A percentile compares a stretch with the other conserved stretches of the same genome.
Conservation (phyloP, 2,329 filamentous ascomycete genomes). For the Raffaelea albimanens region DNA sequence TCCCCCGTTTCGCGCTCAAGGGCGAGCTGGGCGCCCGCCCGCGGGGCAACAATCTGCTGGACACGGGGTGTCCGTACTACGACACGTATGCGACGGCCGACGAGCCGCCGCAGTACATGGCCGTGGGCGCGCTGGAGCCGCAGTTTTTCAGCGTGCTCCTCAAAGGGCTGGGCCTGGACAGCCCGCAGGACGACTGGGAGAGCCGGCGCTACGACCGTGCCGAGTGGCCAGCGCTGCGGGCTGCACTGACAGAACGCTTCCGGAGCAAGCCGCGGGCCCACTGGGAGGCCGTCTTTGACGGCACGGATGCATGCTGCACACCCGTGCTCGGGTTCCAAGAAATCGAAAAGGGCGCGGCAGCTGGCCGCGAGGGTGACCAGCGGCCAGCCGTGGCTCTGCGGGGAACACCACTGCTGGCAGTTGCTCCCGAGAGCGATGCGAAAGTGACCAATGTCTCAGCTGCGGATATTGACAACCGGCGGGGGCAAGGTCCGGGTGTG, state of each 20-base stretch:
- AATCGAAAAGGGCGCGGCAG: slow-evolving; percentile 42
- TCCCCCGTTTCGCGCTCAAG: slow-evolving; percentile 60
- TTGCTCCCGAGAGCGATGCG: slow-evolving; percentile 49
- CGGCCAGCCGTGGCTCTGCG: slow-evolving; percentile 60
- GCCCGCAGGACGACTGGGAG: slow-evolving; percentile 32
- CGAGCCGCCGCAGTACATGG: slow-evolving; percentile 58
- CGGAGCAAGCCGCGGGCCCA: slow-evolving; percentile 59
- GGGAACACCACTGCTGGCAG: slow-evolving; percentile 58
- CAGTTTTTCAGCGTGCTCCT: slow-evolving; percentile 69
- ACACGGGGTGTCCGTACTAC: slow-evolving; percentile 82
- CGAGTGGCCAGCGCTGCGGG: slow-evolving; percentile 59
- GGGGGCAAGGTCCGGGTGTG: slow-evolving; percentile 56
- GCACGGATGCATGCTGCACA: slow-evolving; percentile 86
- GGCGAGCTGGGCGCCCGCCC: slow-evolving; percentile 51
- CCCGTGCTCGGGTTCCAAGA: slow-evolving; percentile 72
- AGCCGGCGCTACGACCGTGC: slow-evolving; percentile 45
- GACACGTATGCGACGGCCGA: slow-evolving; percentile 81
- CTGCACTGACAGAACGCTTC: slow-evolving; percentile 55
- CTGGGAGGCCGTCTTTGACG: slow-evolving; percentile 83
- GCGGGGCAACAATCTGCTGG: slow-evolving; percentile 69
- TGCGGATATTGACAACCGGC: slow-evolving; percentile 17
- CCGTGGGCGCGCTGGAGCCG: slow-evolving; percentile 84
- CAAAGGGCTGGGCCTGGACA: slow-evolving; percentile 51
- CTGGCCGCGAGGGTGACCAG: slow-evolving; percentile 52
- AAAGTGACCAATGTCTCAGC: slow-evolving; percentile 52